These are phyloP conservation scores for Aphanomyces euteiches DNA, from an alignment of 352 stramenopile species.

Conservation along the genomic window DNA sequence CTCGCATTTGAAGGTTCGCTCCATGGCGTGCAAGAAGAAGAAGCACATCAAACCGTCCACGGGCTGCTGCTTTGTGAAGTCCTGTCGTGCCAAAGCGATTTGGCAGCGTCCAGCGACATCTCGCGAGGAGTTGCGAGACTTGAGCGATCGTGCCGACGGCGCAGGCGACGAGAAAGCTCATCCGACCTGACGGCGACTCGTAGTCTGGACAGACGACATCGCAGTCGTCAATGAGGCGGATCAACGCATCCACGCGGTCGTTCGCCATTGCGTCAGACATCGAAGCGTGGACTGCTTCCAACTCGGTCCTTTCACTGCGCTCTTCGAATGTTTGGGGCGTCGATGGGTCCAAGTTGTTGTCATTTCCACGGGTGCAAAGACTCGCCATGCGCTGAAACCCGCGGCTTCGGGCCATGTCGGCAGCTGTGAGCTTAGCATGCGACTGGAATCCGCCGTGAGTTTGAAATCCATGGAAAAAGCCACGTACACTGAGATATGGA, in stretches of 20 bases:
- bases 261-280: background rate
- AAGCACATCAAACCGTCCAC: constrained; percentile 1
- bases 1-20: constrained; percentile 2
- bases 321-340: constrained; percentile 18
- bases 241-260: background rate
- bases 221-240: background rate
- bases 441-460: background rate
- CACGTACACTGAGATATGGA: background rate
- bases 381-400: constrained; percentile 1
- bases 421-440: background rate
- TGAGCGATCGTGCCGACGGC: background rate
- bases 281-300: background rate
- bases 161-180: constrained; percentile 1
- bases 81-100: constrained; percentile 13
- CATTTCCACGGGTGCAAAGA: background rate
- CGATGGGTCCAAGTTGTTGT: constrained; percentile 8
- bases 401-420: background rate
- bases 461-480: background rate
- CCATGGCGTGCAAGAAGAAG: background rate
- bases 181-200: constrained; percentile 1
- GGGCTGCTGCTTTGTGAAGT: background rate
- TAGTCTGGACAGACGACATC: background rate
- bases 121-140: background rate
- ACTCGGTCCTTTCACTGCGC: background rate
- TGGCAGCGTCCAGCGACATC: constrained; percentile 9